Percentiles rank a stretch among this genome's conserved stretches.
phyloP scores from a whole-genome alignment of 257 asterid species.

The Linaria vulgaris region DNA sequence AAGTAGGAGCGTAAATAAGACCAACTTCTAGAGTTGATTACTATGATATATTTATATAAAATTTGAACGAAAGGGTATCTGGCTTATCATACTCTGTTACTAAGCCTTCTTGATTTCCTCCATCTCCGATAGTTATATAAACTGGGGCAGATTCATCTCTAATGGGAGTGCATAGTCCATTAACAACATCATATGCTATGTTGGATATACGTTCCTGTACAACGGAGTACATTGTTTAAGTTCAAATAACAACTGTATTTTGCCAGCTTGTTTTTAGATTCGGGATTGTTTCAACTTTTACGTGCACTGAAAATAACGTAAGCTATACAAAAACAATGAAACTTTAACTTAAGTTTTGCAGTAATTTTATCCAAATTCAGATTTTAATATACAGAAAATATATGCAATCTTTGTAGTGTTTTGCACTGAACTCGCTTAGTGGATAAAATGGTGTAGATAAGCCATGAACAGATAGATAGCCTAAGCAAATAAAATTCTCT shows the following conservation, averaged over 20 bases:
- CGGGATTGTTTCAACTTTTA: too few species aligned
- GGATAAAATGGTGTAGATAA: too few species aligned
- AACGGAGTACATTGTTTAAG: background rate
- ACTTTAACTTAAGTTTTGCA: too few species aligned
- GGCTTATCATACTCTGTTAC: constrained; percentile 44
- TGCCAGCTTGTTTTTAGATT: background rate
- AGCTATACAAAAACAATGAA: too few species aligned
- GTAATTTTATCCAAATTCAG: too few species aligned
- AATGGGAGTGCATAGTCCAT: constrained; percentile 50
- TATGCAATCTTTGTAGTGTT: too few species aligned
- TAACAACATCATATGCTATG: constrained; percentile 48
- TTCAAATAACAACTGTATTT: background rate
- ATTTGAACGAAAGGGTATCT: background rate
- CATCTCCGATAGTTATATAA: constrained; percentile 68
- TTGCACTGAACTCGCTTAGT: too few species aligned
- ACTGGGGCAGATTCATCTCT: constrained; percentile 60
- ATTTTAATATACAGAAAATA: too few species aligned
- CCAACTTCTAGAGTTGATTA: background rate
- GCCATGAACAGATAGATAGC: too few species aligned
- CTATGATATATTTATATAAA: background rate
- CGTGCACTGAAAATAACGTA: too few species aligned
- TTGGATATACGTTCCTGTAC: constrained; percentile 65
- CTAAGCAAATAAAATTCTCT: too few species aligned
- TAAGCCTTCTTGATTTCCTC: constrained; percentile 74
- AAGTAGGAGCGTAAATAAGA: background rate